Evolutionary conservation across 2,329 filamentous ascomycete species (phyloP), one percentile per base, ranked within the genome.

Genomic region (Pseudogymnoascus verrucosus): DNA sequence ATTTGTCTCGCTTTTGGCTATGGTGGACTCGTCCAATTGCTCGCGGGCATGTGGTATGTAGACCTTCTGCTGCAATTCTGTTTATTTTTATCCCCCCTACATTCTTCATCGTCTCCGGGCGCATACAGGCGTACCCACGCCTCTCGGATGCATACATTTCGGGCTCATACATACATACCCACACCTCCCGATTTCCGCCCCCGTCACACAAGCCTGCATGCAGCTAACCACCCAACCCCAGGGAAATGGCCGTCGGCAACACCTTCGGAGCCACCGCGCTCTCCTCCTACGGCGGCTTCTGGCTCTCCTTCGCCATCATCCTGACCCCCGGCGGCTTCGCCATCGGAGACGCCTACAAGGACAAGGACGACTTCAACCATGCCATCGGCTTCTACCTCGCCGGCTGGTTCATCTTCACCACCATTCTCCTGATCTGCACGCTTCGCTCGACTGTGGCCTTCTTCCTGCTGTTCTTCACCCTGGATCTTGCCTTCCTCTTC

Each of bases 11-110:
- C 84, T 6, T 84, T 82, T 69, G 84, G 78, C 62, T 88, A 89
- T 72, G 87, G 87, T 72, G 87, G 87, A 64, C 77, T 88, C 6
- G 81, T 88, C n/a, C 87, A 89, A 73, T 76, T 89, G 71, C 76
- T 88, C 61, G 85, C 86, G 57, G 87, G 87, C 70, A 88, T 89
- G 84, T 87, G 84, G 84, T 84, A 79, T 63, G 72, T 73, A 26
- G 36, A 19, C 16, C 26, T 28, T 28, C 8, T 31, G 21, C 21
- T 31, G 6, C 28, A 10, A 7, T 34, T 34, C 3, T 11, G 14
- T 23, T 44, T 44, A 44, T 23, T 40, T 40, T 40, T 40, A 40
- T 19, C 39, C 39, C 39, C 16, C n/a, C n/a, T 16, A 16, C n/a
- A 16, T 37, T 31, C 61, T 60, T 47, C 5, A 19, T 23, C 39